Base-by-base conservation (phyloP, 148 eudicot species). In the Bassia scoparia region DNA sequence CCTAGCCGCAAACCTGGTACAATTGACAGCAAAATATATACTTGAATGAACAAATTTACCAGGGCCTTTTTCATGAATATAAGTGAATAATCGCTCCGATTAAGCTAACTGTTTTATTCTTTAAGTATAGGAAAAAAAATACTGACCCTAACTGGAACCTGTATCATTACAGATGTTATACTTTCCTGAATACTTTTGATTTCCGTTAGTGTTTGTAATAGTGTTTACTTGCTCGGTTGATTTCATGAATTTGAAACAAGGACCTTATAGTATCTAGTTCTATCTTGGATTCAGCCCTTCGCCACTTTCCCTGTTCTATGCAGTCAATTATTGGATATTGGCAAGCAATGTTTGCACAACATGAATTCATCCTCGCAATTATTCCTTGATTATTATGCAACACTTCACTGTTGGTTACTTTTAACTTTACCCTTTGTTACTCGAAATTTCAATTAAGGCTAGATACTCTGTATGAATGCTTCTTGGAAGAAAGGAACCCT, bases 401-500 rank as follows among this genome's bases (percentile, higher is more conserved):
- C 29, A 34, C 69, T 73, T 58, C 73, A 73, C 67, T 35, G 35
- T 18, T 7, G 68, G 53, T 27, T 65, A 54, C 76, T 69, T 62
- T 77, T n/a, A 72, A 11, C 67, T 59, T 69, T 71, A 17, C 35
- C 73, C 62, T 38, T 72, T 72, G 70, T 54, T 68, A 43, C 77
- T 72, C 43, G 48, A 69, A 61, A 5, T 59, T 71, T 43, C 18
- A 30, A 63, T 33, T 43, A 27, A 56, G 65, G n/a, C 37, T 14
- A 29, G 17, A 23, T 29, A 68, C 50, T 48, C 72, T 54, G 71
- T 72, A 73, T 76, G 73, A 72, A 76, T 61, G 80, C 73, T 58
- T 67, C 80, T 68, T 38, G 58, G 61, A 43, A 72, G 69, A 76
- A 76, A 79, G 33, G 67, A 56, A 43, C 64, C 69, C 78, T 53